These are phyloP conservation scores for Furcasterigmium sp. DNA, from an alignment of 2,329 filamentous ascomycete genomes.

Conservation along the genomic window DNA sequence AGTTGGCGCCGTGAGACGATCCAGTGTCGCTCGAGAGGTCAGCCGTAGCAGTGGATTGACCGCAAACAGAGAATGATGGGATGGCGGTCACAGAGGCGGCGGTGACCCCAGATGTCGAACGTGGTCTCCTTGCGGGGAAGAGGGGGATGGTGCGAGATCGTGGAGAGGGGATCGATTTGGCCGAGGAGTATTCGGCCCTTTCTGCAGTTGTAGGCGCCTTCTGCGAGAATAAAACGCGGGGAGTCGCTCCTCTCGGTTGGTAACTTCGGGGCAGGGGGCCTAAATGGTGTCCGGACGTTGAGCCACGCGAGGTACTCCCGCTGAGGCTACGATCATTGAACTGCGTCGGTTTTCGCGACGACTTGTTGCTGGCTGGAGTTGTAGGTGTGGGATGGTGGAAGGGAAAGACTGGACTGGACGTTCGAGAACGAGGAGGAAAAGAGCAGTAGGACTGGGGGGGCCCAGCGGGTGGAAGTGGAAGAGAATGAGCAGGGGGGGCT, in stretches of 20 bases:
- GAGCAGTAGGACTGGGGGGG: too few relatives aligned
- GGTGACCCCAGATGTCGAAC: not conserved
- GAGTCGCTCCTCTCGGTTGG: not conserved
- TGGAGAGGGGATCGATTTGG: constrained; percentile 4
- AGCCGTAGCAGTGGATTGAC: not conserved
- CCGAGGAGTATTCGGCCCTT: constrained; percentile 5
- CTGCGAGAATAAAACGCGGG: constrained; percentile 3
- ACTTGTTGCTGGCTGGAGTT: too few relatives aligned
- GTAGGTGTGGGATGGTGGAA: too few relatives aligned
- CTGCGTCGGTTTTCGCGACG: too few relatives aligned
- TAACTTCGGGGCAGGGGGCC: not conserved
- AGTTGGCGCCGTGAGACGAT: not conserved
- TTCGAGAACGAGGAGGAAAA: too few relatives aligned
- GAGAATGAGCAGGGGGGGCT: too few relatives aligned
- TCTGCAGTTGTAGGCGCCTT: not conserved
- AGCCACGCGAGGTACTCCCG: not conserved
- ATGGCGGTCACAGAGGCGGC: not conserved
- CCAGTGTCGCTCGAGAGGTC: not conserved
- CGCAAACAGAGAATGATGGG: constrained; percentile 1
- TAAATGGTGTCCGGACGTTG: not conserved
- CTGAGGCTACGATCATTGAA: not conserved
- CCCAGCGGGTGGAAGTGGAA: too few relatives aligned
- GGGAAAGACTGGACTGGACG: too few relatives aligned
- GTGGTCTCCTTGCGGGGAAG: constrained; percentile 2
- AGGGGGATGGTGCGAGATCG: constrained; percentile 1